Conservation (phyloP, 2,329 filamentous ascomycete genomes). For the Alternaria rosae region DNA sequence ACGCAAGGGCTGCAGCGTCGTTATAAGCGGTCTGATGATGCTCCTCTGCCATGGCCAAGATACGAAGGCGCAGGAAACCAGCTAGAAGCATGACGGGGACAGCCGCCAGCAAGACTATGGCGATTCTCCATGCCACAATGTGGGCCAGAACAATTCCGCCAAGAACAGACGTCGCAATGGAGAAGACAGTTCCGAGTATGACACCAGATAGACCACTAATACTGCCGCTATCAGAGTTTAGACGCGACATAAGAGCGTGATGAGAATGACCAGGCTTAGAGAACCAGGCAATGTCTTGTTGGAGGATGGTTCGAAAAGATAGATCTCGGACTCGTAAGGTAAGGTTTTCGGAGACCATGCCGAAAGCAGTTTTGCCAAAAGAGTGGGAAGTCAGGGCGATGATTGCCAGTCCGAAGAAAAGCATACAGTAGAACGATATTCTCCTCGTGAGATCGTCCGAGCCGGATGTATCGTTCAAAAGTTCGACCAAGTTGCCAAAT, state of each 20-base stretch:
- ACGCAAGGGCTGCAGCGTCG: conserved; percentile 68
- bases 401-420: conserved; percentile 63
- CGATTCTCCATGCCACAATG: conserved; percentile 60
- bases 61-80: conserved; percentile 57
- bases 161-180: conserved; percentile 56
- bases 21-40: conserved; percentile 71
- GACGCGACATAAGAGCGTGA: conserved; percentile 55
- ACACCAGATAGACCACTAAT: conserved; percentile 59
- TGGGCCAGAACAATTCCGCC: conserved; percentile 59
- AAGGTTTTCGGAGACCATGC: conserved; percentile 57
- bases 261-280: conserved; percentile 53
- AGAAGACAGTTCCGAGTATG: conserved; percentile 60
- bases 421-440: conserved; percentile 55
- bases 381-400: conserved; percentile 57
- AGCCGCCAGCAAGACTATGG: conserved; percentile 58
- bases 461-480: conserved; percentile 36
- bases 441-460: conserved; percentile 29
- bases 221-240: conserved; percentile 59
- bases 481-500: conserved; percentile 42
- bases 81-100: conserved; percentile 58
- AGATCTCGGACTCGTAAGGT: conserved; percentile 54
- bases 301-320: conserved; percentile 61
- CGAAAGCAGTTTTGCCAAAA: conserved; percentile 57
- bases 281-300: conserved; percentile 64
- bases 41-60: conserved; percentile 66